These are phyloP conservation scores for Sodiomyces alkalinus DNA, from an alignment of 2,329 filamentous ascomycete genomes.

Conservation along the genomic window DNA sequence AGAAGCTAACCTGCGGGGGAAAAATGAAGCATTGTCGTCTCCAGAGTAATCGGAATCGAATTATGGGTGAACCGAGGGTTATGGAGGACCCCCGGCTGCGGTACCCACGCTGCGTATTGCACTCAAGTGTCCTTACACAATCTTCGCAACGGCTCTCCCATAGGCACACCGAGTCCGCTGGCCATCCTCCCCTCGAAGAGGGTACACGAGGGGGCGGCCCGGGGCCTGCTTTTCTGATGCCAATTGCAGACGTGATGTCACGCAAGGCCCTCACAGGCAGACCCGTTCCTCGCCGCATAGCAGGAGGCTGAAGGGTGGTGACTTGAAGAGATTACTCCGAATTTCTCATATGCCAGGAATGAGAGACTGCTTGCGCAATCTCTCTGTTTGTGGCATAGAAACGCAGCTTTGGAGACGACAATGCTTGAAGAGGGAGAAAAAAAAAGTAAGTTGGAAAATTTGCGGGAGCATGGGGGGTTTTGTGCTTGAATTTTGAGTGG, in stretches of 20 bases:
- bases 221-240: constrained; percentile 79
- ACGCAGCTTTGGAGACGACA: constrained; percentile 85
- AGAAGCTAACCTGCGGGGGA: constrained; percentile 8
- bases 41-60: constrained; percentile 90
- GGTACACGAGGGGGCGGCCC: constrained; percentile 13
- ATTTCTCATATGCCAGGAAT: constrained; percentile 78
- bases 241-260: constrained; percentile 69
- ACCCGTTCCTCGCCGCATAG: constrained; percentile 22
- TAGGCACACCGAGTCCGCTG: constrained; percentile 36
- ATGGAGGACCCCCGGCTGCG: constrained; percentile 17
- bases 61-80: constrained; percentile 36
- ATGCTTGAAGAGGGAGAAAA: constrained; percentile 40
- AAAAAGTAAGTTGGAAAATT: constrained; percentile 6
- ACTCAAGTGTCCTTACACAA: constrained; percentile 84
- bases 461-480: too few relatives aligned
- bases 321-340: constrained; percentile 82
- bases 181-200: constrained; percentile 16
- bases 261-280: constrained; percentile 82
- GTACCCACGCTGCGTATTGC: constrained; percentile 77
- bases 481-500: constrained; percentile 3
- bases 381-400: constrained; percentile 79
- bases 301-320: constrained; percentile 24
- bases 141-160: constrained; percentile 94
- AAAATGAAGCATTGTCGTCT: constrained; percentile 47
- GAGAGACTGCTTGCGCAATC: constrained; percentile 17